phyloP scores from a whole-genome alignment of 441 rosid genomes.

The Croton setiger region DNA sequence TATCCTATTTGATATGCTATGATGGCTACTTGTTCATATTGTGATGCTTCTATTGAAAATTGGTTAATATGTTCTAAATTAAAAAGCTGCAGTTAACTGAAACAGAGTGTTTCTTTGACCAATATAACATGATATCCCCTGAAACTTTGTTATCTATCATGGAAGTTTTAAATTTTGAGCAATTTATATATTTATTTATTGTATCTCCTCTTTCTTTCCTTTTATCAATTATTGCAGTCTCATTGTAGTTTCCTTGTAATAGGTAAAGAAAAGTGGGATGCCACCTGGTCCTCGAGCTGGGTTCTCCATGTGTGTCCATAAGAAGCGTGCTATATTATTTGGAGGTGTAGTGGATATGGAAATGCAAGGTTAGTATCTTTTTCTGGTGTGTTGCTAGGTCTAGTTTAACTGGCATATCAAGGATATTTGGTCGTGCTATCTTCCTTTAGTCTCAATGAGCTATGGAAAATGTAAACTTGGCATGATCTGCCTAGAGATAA shows the following conservation, averaged over 20 bases:
- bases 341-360: slow-evolving; percentile 99
- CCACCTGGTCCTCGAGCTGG: slow-evolving; percentile 97
- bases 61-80: background rate
- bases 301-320: slow-evolving; percentile 90
- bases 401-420: too few relatives aligned
- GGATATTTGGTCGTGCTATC: too few relatives aligned
- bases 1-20: background rate
- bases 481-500: too few relatives aligned
- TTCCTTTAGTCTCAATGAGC: background rate
- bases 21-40: background rate
- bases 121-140: background rate
- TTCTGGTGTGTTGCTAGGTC: background rate
- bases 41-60: background rate
- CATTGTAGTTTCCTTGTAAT: slow-evolving; percentile 14
- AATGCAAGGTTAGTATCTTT: slow-evolving; percentile 63
- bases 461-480: too few relatives aligned
- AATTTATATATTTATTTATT: background rate
- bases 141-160: background rate
- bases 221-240: background rate
- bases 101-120: background rate
- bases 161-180: too few relatives aligned
- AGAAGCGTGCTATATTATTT: slow-evolving; percentile 89
- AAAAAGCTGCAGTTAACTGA: background rate
- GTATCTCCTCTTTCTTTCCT: background rate
- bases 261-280: slow-evolving; percentile 97